Conservation (phyloP, 2,329 filamentous ascomycete genomes). For the Calonectria ilicicola region DNA sequence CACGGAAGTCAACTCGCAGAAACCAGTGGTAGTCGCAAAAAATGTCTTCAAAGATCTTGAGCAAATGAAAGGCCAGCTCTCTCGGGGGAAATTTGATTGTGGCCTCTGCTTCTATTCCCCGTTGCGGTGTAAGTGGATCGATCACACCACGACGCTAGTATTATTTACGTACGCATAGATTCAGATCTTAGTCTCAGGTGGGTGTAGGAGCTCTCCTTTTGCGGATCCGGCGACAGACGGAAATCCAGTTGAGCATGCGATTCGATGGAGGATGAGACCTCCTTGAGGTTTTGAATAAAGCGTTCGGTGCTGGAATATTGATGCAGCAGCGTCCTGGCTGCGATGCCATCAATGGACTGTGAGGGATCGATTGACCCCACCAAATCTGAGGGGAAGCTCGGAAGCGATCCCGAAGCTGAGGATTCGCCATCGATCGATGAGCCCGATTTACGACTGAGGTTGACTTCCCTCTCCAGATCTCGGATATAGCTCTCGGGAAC, state of each 20-base stretch:
- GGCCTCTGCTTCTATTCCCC: conserved; percentile 14
- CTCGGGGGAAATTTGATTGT: conserved; percentile 23
- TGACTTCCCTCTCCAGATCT: conserved; percentile 22
- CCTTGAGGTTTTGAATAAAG: conserved; percentile 26
- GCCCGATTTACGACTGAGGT: conserved; percentile 11
- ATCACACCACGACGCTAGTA: background rate
- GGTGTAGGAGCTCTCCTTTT: conserved; percentile 18
- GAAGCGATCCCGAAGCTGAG: background rate
- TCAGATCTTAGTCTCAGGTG: conserved; percentile 21
- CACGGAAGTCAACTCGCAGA: conserved; percentile 17
- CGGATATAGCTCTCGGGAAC: conserved; percentile 25
- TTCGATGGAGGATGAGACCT: conserved; percentile 17
- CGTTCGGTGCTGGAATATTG: conserved; percentile 21
- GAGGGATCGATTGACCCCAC: background rate
- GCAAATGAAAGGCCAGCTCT: conserved; percentile 10
- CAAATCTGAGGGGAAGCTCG: background rate
- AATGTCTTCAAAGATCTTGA: conserved; percentile 25
- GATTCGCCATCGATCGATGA: conserved; percentile 3
- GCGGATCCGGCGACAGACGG: background rate
- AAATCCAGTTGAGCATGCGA: conserved; percentile 9
- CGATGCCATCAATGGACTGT: background rate
- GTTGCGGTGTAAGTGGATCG: background rate
- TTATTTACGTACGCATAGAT: conserved; percentile 12
- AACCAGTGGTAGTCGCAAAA: conserved; percentile 29
- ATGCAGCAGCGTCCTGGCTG: background rate